Conservation (phyloP, 495 filamentous ascomycete genomes). For the Mytilinidion resinicola region DNA sequence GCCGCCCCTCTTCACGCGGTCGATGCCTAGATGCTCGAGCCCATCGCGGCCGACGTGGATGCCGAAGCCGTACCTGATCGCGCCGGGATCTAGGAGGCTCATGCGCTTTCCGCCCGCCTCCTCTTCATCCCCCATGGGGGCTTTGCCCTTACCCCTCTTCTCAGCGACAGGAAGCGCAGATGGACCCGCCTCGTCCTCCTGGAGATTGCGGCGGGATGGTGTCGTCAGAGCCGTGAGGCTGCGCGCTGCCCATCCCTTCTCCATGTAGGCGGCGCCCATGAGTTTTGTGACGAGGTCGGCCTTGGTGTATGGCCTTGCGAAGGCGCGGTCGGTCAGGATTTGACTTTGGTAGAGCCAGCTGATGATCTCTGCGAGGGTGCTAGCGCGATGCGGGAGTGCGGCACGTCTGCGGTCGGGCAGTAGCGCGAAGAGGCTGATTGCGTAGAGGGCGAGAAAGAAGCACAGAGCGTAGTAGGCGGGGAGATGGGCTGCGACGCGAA, state of each 20-base stretch:
- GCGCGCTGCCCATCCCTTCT: constrained; percentile 10
- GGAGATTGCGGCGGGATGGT: constrained; percentile 14
- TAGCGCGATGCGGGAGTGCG: constrained; percentile 56
- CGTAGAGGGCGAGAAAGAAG: constrained; percentile 60
- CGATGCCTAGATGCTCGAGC: constrained; percentile 59
- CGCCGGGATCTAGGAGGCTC: constrained; percentile 13
- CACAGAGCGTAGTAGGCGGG: constrained; percentile 61
- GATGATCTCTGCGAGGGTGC: constrained; percentile 67
- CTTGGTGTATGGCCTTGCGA: constrained; percentile 54
- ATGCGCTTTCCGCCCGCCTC: constrained; percentile 8
- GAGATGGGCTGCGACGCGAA: constrained; percentile 60
- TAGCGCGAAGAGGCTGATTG: constrained; percentile 56
- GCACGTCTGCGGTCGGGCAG: constrained; percentile 53
- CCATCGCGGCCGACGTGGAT: constrained; percentile 56
- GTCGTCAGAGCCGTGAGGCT: constrained; percentile 15
- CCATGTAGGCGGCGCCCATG: constrained; percentile 34
- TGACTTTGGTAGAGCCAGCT: constrained; percentile 66
- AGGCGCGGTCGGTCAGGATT: constrained; percentile 60
- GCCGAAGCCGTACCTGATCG: constrained; percentile 55
- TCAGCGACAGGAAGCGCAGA: neutral
- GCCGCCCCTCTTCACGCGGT: constrained; percentile 49
- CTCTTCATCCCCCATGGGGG: constrained; percentile 1
- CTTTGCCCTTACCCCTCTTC: constrained; percentile 40
- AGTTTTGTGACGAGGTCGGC: constrained; percentile 58
- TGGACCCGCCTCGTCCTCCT: constrained; percentile 4